Base-by-base conservation (phyloP, 1,139 yeast species). In the Hemisphaericaspora xylofermentans region DNA sequence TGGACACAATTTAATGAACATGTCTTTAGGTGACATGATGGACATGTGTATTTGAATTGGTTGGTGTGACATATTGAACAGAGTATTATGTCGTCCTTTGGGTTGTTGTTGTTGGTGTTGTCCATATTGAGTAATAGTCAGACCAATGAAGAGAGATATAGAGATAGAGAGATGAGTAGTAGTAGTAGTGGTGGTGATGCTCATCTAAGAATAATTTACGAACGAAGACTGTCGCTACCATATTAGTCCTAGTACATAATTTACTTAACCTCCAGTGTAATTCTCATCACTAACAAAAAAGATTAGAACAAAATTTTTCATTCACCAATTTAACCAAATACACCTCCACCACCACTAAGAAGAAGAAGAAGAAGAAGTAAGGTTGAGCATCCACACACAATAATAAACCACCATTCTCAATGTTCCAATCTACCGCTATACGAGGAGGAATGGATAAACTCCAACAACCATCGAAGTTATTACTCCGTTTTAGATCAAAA, bases 1-100 rank as follows among this genome's bases (percentile, higher is more conserved):
- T 77, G 79, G 18, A 85, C 87, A 63, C 97, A 91, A 4, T 54
- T 71, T 12, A 86, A 58, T 0, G 87, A 80, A 58, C 98, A 91
- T 0, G 94, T 84, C 43, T 66, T 71, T 13, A 68, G 59, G 7
- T 65, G 66, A 57, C 98, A 91, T 9, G 85, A 83, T 0, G 98
- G 97, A 58, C 98, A 91, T n/a, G 75, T 81, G 58, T 91, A 91
- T 55, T 82, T 86, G 43, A 71, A 61, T 16, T 57, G 60, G 17
- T 66, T 60, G 17, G 54, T 52, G 8, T 68, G 66, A 51, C 93
- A 84, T 24, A 82, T 67, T 35, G 70, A 68, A 54, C 88, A 83
- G 24, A 43, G 31, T 26, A 12, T 17, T 4, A 12, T 16, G 4
- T 29, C 33, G 8, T 16, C 8, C 5, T 29, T 16, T 22, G 17